A percentile compares a stretch with the other conserved stretches of the same genome.
Evolutionary conservation across 805 yeast genomes (phyloP).

Genomic region (Tetrapisispora namnaoensis): DNA sequence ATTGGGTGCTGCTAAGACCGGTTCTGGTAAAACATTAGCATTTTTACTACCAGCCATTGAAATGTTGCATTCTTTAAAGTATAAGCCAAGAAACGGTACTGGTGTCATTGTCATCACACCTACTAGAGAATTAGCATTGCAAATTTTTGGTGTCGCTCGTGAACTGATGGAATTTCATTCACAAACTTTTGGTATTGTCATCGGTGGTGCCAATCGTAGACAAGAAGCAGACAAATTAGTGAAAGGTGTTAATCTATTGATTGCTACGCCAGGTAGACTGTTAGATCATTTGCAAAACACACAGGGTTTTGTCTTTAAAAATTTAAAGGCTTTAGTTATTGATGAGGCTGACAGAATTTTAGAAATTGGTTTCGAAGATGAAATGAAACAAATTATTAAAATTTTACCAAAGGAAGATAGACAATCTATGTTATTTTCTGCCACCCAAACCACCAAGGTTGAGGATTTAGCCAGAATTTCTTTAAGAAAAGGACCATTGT

Average conservation of each 20-base stretch:
- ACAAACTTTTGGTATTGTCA: constrained; percentile 92
- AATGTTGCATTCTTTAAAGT: constrained; percentile 76
- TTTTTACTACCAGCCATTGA: constrained; percentile 94
- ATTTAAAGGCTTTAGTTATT: constrained; percentile 84
- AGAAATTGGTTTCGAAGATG: constrained; percentile 98
- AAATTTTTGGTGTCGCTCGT: constrained; percentile 94
- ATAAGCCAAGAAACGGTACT: constrained; percentile 96
- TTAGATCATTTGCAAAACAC: constrained; percentile 96
- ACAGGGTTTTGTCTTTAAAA: constrained; percentile 85
- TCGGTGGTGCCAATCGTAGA: constrained; percentile 97
- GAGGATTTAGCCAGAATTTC: constrained; percentile 97
- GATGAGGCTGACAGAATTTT: constrained; percentile 98
- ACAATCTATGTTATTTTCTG: constrained; percentile 97
- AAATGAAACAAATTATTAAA: constrained; percentile 93
- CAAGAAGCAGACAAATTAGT: constrained; percentile 91
- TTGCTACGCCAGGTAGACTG: constrained; percentile 97
- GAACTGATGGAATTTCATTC: constrained; percentile 85
- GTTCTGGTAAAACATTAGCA: constrained; percentile 96
- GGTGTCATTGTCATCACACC: constrained; percentile 95
- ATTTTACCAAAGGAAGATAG: constrained; percentile 87
- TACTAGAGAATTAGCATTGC: constrained; percentile 94
- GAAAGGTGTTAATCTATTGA: constrained; percentile 86
- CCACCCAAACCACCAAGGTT: constrained; percentile 97
- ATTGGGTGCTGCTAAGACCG: constrained; percentile 98
- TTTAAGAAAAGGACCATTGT: constrained; percentile 82